A percentile compares a stretch with the other conserved stretches of the same genome.
These are phyloP conservation scores for Halophytophthora batemanensis DNA, from an alignment of 352 stramenopile species.

Conservation along the genomic window DNA sequence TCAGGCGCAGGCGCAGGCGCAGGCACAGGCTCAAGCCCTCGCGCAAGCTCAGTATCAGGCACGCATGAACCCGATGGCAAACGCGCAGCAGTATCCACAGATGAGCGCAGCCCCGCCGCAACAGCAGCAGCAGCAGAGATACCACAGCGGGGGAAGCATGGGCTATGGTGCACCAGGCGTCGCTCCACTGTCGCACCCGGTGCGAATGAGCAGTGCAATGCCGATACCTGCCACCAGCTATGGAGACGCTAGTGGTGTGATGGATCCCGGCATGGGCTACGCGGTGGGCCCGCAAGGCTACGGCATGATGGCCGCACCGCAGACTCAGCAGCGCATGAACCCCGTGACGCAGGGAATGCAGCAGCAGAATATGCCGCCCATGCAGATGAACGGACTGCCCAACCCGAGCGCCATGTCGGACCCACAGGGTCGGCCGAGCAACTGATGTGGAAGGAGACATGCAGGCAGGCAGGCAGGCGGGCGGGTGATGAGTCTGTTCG, in stretches of 20 bases:
- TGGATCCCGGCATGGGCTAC: conserved; percentile 42
- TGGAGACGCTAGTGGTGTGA: conserved; percentile 24
- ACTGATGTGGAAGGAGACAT: too few relatives aligned
- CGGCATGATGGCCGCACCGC: conserved; percentile 40
- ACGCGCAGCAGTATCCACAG: conserved; percentile 25
- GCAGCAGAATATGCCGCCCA: conserved; percentile 9
- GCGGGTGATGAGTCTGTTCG: too few relatives aligned
- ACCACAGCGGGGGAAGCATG: conserved; percentile 36
- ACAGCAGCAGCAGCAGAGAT: conserved; percentile 17
- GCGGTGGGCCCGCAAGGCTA: conserved; percentile 42
- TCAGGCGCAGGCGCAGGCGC: conserved; percentile 28
- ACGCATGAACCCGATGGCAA: conserved; percentile 56
- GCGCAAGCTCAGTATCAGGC: conserved; percentile 62
- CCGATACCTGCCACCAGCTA: conserved; percentile 26
- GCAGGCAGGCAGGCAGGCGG: too few relatives aligned
- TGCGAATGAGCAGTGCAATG: conserved; percentile 35
- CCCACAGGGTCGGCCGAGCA: conserved; percentile 13
- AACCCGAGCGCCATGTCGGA: conserved; percentile 21
- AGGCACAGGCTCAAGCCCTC: conserved; percentile 40
- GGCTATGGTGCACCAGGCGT: conserved; percentile 25
- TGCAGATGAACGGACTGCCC: conserved; percentile 29
- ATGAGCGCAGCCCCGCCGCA: conserved; percentile 30
- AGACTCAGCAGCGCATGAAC: conserved; percentile 34
- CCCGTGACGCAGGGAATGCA: conserved; percentile 30
- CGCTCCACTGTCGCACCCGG: conserved; percentile 18